These are phyloP conservation scores for Fusarium camptoceras DNA, from an alignment of 2,329 filamentous ascomycete genomes.

Conservation along the genomic window DNA sequence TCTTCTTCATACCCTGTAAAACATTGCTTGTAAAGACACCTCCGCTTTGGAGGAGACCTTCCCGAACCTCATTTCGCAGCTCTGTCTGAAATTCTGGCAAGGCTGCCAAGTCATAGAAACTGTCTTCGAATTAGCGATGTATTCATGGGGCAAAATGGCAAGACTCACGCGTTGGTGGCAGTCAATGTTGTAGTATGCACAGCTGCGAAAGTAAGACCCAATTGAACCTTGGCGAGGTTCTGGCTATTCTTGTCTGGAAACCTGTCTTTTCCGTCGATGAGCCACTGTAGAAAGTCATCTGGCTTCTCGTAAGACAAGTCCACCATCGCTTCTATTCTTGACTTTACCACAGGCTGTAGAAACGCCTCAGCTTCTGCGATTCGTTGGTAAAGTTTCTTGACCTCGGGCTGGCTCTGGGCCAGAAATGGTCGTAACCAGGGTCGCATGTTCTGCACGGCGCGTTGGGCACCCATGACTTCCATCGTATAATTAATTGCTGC, in stretches of 20 bases:
- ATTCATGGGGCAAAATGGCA: not conserved
- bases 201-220: not conserved
- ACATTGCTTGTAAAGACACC: not conserved
- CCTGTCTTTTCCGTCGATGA: not conserved
- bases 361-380: not conserved
- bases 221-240: not conserved
- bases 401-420: not conserved
- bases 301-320: not conserved
- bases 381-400: not conserved
- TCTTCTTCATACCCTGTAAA: not conserved
- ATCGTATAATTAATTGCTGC: not conserved
- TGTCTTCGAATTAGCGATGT: not conserved
- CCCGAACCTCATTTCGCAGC: not conserved
- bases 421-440: not conserved
- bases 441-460: not conserved
- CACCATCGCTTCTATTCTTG: not conserved
- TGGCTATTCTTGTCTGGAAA: not conserved
- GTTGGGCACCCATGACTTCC: not conserved
- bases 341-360: not conserved
- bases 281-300: not conserved
- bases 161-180: not conserved
- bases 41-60: not conserved
- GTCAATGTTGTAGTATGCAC: not conserved
- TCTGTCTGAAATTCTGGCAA: not conserved
- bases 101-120: not conserved